A percentile compares a stretch with the other conserved stretches of the same genome.
phyloP scores from a whole-genome alignment of 495 filamentous ascomycete species.

The Halenospora varia region DNA sequence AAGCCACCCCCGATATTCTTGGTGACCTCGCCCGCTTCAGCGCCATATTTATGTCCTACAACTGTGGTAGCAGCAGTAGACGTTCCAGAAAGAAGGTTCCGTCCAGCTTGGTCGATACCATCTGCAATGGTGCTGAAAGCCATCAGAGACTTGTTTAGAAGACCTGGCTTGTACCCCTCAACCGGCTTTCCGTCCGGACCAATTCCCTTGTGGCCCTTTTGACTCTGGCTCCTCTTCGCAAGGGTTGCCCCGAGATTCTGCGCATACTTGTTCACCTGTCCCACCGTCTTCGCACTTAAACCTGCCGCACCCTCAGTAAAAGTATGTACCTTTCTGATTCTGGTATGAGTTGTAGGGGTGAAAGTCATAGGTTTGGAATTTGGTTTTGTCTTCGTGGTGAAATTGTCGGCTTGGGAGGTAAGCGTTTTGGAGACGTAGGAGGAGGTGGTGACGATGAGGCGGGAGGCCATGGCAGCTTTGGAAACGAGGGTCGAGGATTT shows the following conservation, averaged over 20 bases:
- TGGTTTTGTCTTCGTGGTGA: slow-evolving; percentile 75
- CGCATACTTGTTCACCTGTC: slow-evolving; percentile 71
- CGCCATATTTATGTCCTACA: slow-evolving; percentile 78
- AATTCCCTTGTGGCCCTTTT: slow-evolving; percentile 43
- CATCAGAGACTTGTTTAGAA: slow-evolving; percentile 93
- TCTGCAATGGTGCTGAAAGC: slow-evolving; percentile 95
- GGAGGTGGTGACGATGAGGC: slow-evolving; percentile 86
- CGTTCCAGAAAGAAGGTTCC: slow-evolving; percentile 66
- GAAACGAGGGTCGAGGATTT: slow-evolving; percentile 81
- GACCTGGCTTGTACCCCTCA: slow-evolving; percentile 73
- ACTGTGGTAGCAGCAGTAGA: slow-evolving; percentile 74
- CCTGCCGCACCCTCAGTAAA: slow-evolving; percentile 73
- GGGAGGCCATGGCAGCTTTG: slow-evolving; percentile 83
- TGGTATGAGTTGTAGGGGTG: slow-evolving; percentile 75
- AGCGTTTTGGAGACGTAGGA: slow-evolving; percentile 72
- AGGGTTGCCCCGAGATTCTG: slow-evolving; percentile 84
- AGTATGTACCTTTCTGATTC: slow-evolving; percentile 79
- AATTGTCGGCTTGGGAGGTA: slow-evolving; percentile 70
- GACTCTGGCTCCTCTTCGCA: slow-evolving; percentile 46
- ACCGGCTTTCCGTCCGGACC: slow-evolving; percentile 62
- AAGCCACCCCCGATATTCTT: slow-evolving; percentile 74
- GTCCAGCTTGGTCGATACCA: slow-evolving; percentile 81
- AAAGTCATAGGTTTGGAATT: slow-evolving; percentile 78
- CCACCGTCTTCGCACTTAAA: slow-evolving; percentile 80
- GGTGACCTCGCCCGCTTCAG: slow-evolving; percentile 74